Evolutionary conservation across 306 rosid genomes (phyloP).

Genomic region (Cyclanthera cordifolia): DNA sequence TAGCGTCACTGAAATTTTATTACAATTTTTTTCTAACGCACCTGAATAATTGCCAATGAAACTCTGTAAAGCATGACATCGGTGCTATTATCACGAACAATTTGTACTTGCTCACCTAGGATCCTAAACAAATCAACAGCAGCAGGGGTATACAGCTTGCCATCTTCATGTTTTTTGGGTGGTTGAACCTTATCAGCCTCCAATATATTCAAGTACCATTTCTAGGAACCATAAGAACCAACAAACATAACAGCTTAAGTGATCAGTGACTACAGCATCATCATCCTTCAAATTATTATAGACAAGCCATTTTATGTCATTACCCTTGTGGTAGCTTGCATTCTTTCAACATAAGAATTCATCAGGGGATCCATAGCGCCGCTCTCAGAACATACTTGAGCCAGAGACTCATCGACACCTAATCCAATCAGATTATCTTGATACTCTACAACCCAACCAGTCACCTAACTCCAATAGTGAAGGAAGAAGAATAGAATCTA

Average conservation of each 20-base stretch:
- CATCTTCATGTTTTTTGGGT: conserved; percentile 94
- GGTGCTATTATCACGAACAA: conserved; percentile 94
- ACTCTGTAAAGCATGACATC: conserved; percentile 93
- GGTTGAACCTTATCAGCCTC: conserved; percentile 95
- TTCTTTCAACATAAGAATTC: conserved; percentile 93
- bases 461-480: conserved; percentile 43
- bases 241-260: conserved; percentile 11
- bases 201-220: conserved; percentile 97
- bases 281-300: conserved; percentile 13
- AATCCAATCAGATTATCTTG: conserved; percentile 85
- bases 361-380: conserved; percentile 98
- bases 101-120: conserved; percentile 96
- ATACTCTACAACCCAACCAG: conserved; percentile 98
- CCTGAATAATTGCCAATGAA: conserved; percentile 94
- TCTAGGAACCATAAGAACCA: conserved; percentile 34
- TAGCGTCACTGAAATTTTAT: not conserved
- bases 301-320: conserved; percentile 3
- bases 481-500: conserved; percentile 1
- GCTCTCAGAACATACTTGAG: conserved; percentile 97
- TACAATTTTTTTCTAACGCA: conserved; percentile 10
- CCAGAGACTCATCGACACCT: conserved; percentile 86
- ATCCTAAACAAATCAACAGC: conserved; percentile 97
- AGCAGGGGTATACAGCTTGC: conserved; percentile 93
- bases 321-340: conserved; percentile 98
- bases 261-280: conserved; percentile 9